These are phyloP conservation scores for Phaeoacremonium minimum DNA, from an alignment of 2,329 filamentous ascomycete genomes.

Conservation along the genomic window DNA sequence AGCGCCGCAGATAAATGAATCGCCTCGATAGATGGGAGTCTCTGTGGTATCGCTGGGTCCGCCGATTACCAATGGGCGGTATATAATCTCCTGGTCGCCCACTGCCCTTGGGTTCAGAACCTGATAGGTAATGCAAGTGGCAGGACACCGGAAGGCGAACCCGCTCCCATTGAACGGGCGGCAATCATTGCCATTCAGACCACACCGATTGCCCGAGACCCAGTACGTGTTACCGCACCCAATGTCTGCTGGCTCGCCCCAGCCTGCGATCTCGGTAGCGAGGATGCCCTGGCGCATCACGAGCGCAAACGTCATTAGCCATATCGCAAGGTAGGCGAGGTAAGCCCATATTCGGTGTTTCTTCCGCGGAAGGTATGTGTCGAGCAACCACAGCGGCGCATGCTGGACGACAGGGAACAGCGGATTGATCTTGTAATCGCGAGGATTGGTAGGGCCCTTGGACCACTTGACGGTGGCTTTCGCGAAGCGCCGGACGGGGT, in stretches of 20 bases:
- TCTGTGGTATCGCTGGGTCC: slow-evolving; percentile 43
- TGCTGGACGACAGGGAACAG: slow-evolving; percentile 64
- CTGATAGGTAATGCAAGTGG: slow-evolving; percentile 62
- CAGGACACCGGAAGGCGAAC: slow-evolving; percentile 72
- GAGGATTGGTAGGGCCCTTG: slow-evolving; percentile 50
- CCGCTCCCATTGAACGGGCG: slow-evolving; percentile 68
- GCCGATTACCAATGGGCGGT: slow-evolving; percentile 64
- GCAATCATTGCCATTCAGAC: slow-evolving; percentile 69
- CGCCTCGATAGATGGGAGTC: slow-evolving; percentile 70
- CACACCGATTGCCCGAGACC: slow-evolving; percentile 66
- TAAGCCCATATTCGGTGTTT: slow-evolving; percentile 57
- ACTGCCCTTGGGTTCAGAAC: slow-evolving; percentile 72
- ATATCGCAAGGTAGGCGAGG: slow-evolving; percentile 56
- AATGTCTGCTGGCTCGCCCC: slow-evolving; percentile 62
- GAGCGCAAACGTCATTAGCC: slow-evolving; percentile 66
- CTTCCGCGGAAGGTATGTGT: slow-evolving; percentile 55
- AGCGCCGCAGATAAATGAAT: slow-evolving; percentile 74
- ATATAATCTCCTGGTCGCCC: slow-evolving; percentile 63
- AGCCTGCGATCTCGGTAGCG: slow-evolving; percentile 59
- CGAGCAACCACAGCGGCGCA: slow-evolving; percentile 59
- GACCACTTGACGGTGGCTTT: slow-evolving; percentile 44
- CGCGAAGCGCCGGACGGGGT: slow-evolving; percentile 42
- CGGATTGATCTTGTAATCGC: slow-evolving; percentile 48
- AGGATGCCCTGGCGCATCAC: slow-evolving; percentile 61
- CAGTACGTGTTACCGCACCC: slow-evolving; percentile 68